phyloP scores from a whole-genome alignment of 2,329 filamentous ascomycete species.

The Diaporthe longicolla region DNA sequence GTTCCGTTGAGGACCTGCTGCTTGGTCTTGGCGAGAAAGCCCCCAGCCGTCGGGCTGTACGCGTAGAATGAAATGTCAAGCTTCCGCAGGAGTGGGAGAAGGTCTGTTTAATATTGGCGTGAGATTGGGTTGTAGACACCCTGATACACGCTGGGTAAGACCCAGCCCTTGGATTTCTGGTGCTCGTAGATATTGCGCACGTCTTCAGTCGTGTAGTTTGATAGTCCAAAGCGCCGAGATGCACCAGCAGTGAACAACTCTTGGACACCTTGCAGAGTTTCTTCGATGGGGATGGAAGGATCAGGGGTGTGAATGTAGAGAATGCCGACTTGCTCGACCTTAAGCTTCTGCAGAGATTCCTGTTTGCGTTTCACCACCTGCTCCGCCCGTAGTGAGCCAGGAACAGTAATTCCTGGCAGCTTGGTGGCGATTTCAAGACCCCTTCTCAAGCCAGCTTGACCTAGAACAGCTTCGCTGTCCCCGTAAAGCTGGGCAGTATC shows the following conservation, averaged over 20 bases:
- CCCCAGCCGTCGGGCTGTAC: slow-evolving; percentile 68
- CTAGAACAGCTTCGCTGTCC: slow-evolving; percentile 4
- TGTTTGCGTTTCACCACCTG: neutral
- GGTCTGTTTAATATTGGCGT: slow-evolving; percentile 54
- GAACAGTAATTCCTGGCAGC: slow-evolving; percentile 17
- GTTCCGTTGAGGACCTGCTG: neutral
- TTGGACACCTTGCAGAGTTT: slow-evolving; percentile 55
- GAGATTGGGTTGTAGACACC: slow-evolving; percentile 57
- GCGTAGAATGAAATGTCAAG: slow-evolving; percentile 57
- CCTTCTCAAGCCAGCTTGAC: neutral
- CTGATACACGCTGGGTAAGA: slow-evolving; percentile 61
- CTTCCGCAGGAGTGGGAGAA: slow-evolving; percentile 60
- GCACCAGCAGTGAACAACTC: slow-evolving; percentile 54
- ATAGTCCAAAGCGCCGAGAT: slow-evolving; percentile 56
- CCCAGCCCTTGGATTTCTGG: slow-evolving; percentile 54
- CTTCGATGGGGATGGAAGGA: slow-evolving; percentile 53
- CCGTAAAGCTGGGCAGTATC: slow-evolving; percentile 9
- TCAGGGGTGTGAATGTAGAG: slow-evolving; percentile 28
- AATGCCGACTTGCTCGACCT: slow-evolving; percentile 33
- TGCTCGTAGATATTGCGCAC: slow-evolving; percentile 55
- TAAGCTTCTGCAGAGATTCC: slow-evolving; percentile 51
- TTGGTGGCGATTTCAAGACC: slow-evolving; percentile 11
- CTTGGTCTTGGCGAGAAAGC: slow-evolving; percentile 66
- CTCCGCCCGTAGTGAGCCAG: neutral
- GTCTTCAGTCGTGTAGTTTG: slow-evolving; percentile 55